Base-by-base conservation (phyloP, 2,329 filamentous ascomycete species). In the Phoma herbarum region DNA sequence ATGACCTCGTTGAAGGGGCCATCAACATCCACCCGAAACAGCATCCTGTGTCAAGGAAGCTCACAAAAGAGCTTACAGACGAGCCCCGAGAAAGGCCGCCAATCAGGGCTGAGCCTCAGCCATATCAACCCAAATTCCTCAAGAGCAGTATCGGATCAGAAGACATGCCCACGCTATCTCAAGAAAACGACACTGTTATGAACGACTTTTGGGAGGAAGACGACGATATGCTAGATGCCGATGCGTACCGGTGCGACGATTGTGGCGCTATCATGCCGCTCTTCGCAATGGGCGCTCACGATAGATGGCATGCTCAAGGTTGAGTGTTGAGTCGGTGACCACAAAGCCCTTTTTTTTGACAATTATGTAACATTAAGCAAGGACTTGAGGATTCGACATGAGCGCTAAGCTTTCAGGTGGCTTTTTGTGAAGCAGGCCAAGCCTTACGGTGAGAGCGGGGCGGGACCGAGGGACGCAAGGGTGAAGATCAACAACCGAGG, bases 261-360 rank as follows among this genome's bases (percentile, higher is more conserved):
- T 89, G 87, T 60, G 84, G 83, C 10, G 79, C 84, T 49, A 63
- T 72, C 3, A 82, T 89, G 64, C 86, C 86, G 4, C 49, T 73
- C 0, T 90, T 89, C 74, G 86, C 86, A 6, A 79, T 86, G 72
- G 67, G 78, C 5, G 86, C 87, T 4, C 87, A 90, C 69, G 71
- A 77, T 37, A 79, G 84, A 23, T 86, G 82, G 67, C 84, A 86
- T 69, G 68, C 70, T 8, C 66, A 79, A 33, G 6, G n/a, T 20
- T 51, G 22, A 46, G 16, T 14, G 18, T 28, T 51, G n/a, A 42
- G 29, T n/a, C 6, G 10, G 10, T 56, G 75, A 66, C 12, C 75
- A 70, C 33, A 22, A 20, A 11, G 16, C 6, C 2, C 37, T 10
- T 28, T 29, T 16, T 43, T 52, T 56, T 52, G 42, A 47, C 33